phyloP scores from a whole-genome alignment of 2,329 filamentous ascomycete species.

The Fusarium sp. region DNA sequence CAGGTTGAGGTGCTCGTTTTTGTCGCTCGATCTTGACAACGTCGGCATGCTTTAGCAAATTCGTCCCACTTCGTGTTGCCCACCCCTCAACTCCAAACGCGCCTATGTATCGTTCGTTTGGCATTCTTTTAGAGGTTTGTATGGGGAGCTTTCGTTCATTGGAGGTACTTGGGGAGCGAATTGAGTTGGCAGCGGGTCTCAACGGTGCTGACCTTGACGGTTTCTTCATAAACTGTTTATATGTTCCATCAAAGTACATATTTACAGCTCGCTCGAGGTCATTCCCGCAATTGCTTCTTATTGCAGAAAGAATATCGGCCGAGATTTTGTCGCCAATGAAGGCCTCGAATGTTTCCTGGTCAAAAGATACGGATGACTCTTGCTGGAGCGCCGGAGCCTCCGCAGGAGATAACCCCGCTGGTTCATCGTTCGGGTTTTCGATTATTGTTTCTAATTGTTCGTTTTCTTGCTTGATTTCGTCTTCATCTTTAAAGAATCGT shows the following conservation, averaged over 20 bases:
- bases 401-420: constrained; percentile 11
- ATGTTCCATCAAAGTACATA: constrained; percentile 78
- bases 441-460: constrained; percentile 25
- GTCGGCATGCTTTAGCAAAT: constrained; percentile 84
- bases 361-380: constrained; percentile 59
- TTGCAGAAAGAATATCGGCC: constrained; percentile 59
- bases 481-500: constrained; percentile 46
- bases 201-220: constrained; percentile 20
- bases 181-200: constrained; percentile 10
- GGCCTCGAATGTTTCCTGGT: constrained; percentile 67
- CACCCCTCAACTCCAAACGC: constrained; percentile 93
- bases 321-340: constrained; percentile 70
- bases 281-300: constrained; percentile 67
- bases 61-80: constrained; percentile 85
- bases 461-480: constrained; percentile 38
- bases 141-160: constrained; percentile 24
- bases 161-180: constrained; percentile 15
- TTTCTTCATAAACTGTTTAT: constrained; percentile 63
- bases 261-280: constrained; percentile 73
- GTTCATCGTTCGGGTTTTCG: constrained; percentile 31
- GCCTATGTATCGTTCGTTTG: constrained; percentile 78
- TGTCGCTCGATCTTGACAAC: constrained; percentile 87
- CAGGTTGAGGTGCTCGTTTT: constrained; percentile 69
- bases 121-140: constrained; percentile 47
- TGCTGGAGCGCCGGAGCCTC: constrained; percentile 28